Percentiles rank a stretch among this genome's conserved stretches.
Evolutionary conservation across 1,284 basidiomycete species (phyloP).

Genomic region (Heterobasidion irregulare): DNA sequence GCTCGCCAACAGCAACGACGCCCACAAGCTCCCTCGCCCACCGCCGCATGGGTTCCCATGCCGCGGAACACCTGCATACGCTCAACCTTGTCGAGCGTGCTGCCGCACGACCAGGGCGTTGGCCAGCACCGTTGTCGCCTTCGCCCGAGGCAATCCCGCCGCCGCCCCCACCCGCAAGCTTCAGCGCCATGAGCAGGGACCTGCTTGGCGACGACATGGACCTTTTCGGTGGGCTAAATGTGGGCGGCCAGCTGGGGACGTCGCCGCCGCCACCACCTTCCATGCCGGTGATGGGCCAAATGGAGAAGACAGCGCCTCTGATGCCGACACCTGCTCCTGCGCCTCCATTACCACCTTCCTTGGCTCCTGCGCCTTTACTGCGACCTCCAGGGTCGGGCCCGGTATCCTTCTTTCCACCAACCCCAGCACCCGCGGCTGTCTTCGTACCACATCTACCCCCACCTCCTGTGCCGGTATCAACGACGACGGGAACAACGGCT

Average conservation of each 20-base stretch:
- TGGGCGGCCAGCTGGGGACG: neutral
- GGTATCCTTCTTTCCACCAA: constrained; percentile 1
- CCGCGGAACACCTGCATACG: neutral
- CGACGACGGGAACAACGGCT: too few relatives aligned
- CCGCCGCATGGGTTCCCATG: neutral
- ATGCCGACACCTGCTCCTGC: constrained; percentile 1
- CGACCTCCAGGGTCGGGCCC: constrained; percentile 7
- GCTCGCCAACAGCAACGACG: neutral
- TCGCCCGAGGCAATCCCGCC: constrained; percentile 7
- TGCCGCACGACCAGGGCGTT: constrained; percentile 6
- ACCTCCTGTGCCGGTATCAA: too few relatives aligned
- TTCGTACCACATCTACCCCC: neutral
- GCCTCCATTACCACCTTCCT: constrained; percentile 6
- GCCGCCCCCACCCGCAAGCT: constrained; percentile 4
- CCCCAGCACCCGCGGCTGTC: neutral
- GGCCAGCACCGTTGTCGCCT: constrained; percentile 13
- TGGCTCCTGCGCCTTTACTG: neutral
- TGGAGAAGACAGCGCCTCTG: neutral
- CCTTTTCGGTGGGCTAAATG: constrained; percentile 12
- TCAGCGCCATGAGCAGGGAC: neutral
- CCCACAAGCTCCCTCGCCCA: neutral
- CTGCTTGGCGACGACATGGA: constrained; percentile 11
- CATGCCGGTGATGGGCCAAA: constrained; percentile 8
- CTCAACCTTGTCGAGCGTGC: constrained; percentile 4
- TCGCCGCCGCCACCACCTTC: constrained; percentile 11